These are phyloP conservation scores for Macrocybe gigantea DNA, from an alignment of 768 basidiomycete species.

Conservation along the genomic window DNA sequence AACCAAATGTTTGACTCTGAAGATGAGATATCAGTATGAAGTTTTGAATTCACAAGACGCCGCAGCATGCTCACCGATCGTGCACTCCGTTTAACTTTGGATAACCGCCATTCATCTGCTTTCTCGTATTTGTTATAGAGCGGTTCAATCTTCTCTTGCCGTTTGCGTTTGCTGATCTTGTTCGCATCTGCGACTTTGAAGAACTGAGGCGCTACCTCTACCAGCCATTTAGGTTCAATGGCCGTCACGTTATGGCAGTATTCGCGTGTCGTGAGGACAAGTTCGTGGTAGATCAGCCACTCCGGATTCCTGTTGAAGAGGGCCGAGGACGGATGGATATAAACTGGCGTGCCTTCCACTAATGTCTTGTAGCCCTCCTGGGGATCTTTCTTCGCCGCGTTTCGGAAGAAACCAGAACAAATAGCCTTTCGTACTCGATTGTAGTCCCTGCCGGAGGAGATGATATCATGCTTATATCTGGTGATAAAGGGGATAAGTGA, in stretches of 20 bases:
- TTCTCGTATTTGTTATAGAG: slow-evolving; percentile 95
- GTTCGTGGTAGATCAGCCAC: slow-evolving; percentile 93
- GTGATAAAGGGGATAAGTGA: slow-evolving; percentile 6
- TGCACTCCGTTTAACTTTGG: slow-evolving; percentile 87
- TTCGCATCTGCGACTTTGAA: slow-evolving; percentile 98
- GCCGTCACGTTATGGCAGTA: slow-evolving; percentile 93
- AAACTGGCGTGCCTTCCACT: slow-evolving; percentile 97
- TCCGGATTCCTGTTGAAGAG: slow-evolving; percentile 96
- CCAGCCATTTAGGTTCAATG: slow-evolving; percentile 97
- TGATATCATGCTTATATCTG: slow-evolving; percentile 95
- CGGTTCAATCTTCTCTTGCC: slow-evolving; percentile 95
- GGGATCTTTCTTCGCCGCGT: slow-evolving; percentile 98
- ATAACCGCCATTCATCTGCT: slow-evolving; percentile 90
- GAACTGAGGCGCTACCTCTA: slow-evolving; percentile 96
- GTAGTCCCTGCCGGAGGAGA: slow-evolving; percentile 89
- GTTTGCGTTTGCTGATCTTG: slow-evolving; percentile 96
- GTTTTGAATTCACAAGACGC: neutral
- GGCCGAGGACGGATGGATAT: slow-evolving; percentile 95
- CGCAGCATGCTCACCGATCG: slow-evolving; percentile 51
- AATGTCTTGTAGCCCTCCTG: slow-evolving; percentile 98
- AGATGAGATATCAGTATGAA: slow-evolving; percentile 13
- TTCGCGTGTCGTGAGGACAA: slow-evolving; percentile 94
- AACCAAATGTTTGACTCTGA: slow-evolving; percentile 91
- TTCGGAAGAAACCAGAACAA: slow-evolving; percentile 95
- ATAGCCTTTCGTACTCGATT: slow-evolving; percentile 93